A percentile compares a stretch with the other conserved stretches of the same genome.
Conservation (phyloP, 257 asterid species). For the Plantago elongata region DNA sequence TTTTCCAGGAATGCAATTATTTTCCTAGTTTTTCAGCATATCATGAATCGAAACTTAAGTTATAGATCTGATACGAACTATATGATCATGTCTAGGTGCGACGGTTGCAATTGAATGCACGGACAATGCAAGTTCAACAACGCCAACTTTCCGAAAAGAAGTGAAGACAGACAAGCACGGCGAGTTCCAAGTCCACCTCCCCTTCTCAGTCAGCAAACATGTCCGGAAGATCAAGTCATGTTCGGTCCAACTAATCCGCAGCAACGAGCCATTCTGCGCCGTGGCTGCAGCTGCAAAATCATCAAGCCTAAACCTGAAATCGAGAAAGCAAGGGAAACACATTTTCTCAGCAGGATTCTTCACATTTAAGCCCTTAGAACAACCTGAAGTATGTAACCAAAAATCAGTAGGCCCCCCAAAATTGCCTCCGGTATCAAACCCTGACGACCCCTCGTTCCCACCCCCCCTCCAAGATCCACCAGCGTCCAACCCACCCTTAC, state of each 20-base stretch:
- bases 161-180: slow-evolving; percentile 66
- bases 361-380: slow-evolving; percentile 70
- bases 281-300: slow-evolving; percentile 63
- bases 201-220: slow-evolving; percentile 59
- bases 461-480: slow-evolving; percentile 54
- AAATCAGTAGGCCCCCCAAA: slow-evolving; percentile 33
- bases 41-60: neutral
- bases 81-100: slow-evolving; percentile 49
- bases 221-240: slow-evolving; percentile 57
- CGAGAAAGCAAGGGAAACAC: slow-evolving; percentile 52
- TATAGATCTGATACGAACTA: neutral
- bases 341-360: slow-evolving; percentile 80
- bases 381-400: slow-evolving; percentile 56
- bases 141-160: slow-evolving; percentile 32
- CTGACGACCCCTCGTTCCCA: slow-evolving; percentile 39
- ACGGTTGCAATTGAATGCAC: slow-evolving; percentile 69
- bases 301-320: slow-evolving; percentile 42
- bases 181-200: slow-evolving; percentile 61
- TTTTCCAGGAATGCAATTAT: too few relatives aligned
- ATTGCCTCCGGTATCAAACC: slow-evolving; percentile 32
- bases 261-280: slow-evolving; percentile 61
- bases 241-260: slow-evolving; percentile 58
- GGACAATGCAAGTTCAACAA: slow-evolving; percentile 19
- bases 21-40: too few relatives aligned
- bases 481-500: slow-evolving; percentile 23